Conservation (phyloP, 163 green algal species). For the Prototheca cutis region DNA sequence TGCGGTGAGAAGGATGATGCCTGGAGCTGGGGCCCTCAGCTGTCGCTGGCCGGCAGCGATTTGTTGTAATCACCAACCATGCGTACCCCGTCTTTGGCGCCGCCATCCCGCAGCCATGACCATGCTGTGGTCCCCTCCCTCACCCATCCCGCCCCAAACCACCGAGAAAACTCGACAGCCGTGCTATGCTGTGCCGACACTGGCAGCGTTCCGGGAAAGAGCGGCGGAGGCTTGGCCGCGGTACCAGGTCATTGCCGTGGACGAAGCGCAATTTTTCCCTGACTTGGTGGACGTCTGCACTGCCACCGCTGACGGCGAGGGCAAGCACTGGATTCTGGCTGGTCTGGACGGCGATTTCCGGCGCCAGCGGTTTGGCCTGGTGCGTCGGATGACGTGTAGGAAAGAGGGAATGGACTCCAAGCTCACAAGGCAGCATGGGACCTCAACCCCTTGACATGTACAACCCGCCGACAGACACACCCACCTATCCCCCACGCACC, state of each 20-base stretch:
- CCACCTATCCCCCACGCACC: background rate
- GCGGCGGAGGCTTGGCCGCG: constrained; percentile 7
- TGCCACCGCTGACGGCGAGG: constrained; percentile 46
- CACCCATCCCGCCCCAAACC: too few species aligned
- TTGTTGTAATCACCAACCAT: too few species aligned
- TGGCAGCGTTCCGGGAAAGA: constrained; percentile 20
- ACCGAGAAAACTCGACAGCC: constrained; percentile 9
- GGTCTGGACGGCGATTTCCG: constrained; percentile 80
- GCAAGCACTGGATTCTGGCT: constrained; percentile 70
- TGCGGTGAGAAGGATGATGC: background rate
- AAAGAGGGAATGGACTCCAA: too few species aligned
- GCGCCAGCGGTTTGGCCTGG: constrained; percentile 44
- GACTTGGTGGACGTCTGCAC: constrained; percentile 66
- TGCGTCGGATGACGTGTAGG: too few species aligned
- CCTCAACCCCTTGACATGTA: too few species aligned
- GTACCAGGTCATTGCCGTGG: constrained; percentile 59
- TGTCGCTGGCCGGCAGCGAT: background rate
- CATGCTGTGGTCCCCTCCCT: background rate
- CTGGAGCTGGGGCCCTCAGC: background rate
- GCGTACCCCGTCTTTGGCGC: background rate
- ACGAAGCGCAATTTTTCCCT: constrained; percentile 84
- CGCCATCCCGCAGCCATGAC: background rate
- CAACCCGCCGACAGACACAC: constrained; percentile 2
- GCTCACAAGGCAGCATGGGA: too few species aligned
- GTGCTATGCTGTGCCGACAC: constrained; percentile 27